phyloP scores from a whole-genome alignment of 169 alveolate genomes.

The Theileria parva region DNA sequence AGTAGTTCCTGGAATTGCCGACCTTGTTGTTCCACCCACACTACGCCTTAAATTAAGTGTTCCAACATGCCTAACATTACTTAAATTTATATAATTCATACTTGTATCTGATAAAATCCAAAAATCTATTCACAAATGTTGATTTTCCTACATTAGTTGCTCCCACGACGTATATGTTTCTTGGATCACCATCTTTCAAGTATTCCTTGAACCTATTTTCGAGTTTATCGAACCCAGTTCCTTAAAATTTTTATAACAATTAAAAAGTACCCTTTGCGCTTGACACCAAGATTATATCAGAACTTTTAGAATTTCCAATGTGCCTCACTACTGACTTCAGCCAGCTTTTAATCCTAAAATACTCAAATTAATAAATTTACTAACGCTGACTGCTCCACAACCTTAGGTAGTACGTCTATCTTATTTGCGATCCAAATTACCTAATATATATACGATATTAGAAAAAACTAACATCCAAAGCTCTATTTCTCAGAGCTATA shows the following conservation, averaged over 20 bases:
- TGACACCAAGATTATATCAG: constrained; percentile 76
- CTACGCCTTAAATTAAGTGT: constrained; percentile 67
- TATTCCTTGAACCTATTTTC: constrained; percentile 73
- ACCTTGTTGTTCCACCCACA: constrained; percentile 85
- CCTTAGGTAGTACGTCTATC: constrained; percentile 80
- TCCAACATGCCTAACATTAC: constrained; percentile 60
- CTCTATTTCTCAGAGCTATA: constrained; percentile 79
- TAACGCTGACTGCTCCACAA: constrained; percentile 51
- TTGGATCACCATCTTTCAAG: constrained; percentile 61
- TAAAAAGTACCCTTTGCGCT: constrained; percentile 58
- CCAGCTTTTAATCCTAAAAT: constrained; percentile 73
- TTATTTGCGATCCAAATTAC: constrained; percentile 83
- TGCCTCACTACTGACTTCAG: constrained; percentile 82
- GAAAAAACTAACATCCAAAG: constrained; percentile 53
- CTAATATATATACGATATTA: constrained; percentile 18
- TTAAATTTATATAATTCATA: constrained; percentile 12
- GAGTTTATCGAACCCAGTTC: constrained; percentile 67
- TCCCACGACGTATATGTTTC: constrained; percentile 78
- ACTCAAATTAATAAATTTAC: not conserved
- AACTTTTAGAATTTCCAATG: constrained; percentile 77
- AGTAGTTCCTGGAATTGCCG: constrained; percentile 86
- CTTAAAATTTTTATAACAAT: not conserved
- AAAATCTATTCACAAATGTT: constrained; percentile 81
- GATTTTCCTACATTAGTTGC: constrained; percentile 86
- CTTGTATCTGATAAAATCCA: constrained; percentile 75